These are phyloP conservation scores for Aspergillus hiratsukae DNA, from an alignment of 2,329 filamentous ascomycete species.

Conservation along the genomic window DNA sequence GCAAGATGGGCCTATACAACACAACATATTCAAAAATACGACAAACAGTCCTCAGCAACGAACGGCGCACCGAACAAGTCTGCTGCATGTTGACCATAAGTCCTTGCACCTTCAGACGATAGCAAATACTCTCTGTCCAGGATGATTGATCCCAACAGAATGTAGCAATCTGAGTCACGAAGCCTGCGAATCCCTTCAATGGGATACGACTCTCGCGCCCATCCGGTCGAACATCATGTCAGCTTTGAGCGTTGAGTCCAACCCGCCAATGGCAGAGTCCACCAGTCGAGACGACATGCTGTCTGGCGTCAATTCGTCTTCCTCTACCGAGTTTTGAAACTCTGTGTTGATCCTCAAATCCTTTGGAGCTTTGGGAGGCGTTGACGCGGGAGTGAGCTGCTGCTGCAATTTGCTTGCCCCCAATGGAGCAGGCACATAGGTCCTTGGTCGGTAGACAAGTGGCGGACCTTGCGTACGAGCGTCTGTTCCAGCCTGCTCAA, in stretches of 20 bases:
- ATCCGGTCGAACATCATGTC: slow-evolving; percentile 43
- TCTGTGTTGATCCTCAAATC: slow-evolving; percentile 45
- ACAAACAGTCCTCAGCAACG: not conserved
- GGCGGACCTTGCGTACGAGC: slow-evolving; percentile 41
- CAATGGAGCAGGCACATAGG: slow-evolving; percentile 31
- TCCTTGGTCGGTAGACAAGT: slow-evolving; percentile 37
- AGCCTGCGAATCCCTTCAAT: slow-evolving; percentile 8
- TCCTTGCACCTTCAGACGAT: not conserved
- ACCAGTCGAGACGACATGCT: slow-evolving; percentile 47
- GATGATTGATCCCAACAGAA: not conserved
- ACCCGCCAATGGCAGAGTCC: slow-evolving; percentile 42
- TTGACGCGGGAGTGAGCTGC: slow-evolving; percentile 23
- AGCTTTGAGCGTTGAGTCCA: slow-evolving; percentile 37
- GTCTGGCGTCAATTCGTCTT: slow-evolving; percentile 45
- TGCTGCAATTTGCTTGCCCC: slow-evolving; percentile 18
- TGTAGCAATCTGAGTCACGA: not conserved
- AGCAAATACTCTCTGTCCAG: not conserved
- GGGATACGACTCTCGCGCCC: slow-evolving; percentile 34
- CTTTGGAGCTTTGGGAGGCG: slow-evolving; percentile 31
- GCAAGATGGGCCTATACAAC: not conserved
- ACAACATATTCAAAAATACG: not conserved
- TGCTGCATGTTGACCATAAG: not conserved
- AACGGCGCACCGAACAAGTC: not conserved
- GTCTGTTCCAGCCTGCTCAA: slow-evolving; percentile 59
- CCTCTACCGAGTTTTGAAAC: slow-evolving; percentile 31